A percentile compares a stretch with the other conserved stretches of the same genome.
Conservation (phyloP, 495 filamentous ascomycete genomes). For the Penicillium antarcticum region DNA sequence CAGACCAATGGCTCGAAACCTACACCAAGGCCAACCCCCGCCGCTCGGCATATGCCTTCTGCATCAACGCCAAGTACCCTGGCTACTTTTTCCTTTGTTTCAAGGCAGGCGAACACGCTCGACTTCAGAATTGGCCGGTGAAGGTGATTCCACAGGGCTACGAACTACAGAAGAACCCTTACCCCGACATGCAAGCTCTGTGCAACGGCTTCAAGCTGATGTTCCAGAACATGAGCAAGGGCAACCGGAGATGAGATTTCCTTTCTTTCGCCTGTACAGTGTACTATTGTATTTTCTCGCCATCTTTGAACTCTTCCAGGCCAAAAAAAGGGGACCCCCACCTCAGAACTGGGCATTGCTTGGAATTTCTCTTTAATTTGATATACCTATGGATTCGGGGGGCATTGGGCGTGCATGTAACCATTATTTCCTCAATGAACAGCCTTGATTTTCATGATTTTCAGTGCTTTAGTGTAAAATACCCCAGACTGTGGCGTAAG, state of each 20-base stretch:
- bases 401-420: conserved; percentile 19
- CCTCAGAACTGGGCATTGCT: conserved; percentile 17
- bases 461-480: too few relatives aligned
- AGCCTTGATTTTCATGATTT: not conserved
- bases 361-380: conserved; percentile 21
- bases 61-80: conserved; percentile 83
- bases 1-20: conserved; percentile 91
- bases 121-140: conserved; percentile 77
- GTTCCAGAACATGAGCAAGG: conserved; percentile 52
- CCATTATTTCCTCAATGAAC: conserved; percentile 13
- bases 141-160: conserved; percentile 87
- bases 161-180: conserved; percentile 79
- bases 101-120: conserved; percentile 76
- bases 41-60: conserved; percentile 90
- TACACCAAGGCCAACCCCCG: conserved; percentile 96
- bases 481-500: too few relatives aligned
- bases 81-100: conserved; percentile 96
- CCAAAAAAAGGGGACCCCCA: conserved; percentile 11
- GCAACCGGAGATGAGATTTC: conserved; percentile 22
- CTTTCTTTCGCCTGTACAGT: conserved; percentile 20
- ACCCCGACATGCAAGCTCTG: conserved; percentile 89
- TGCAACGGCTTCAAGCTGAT: conserved; percentile 83
- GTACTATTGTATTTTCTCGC: conserved; percentile 18
- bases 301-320: conserved; percentile 1
- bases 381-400: conserved; percentile 25